Base-by-base conservation (phyloP, 2,329 filamentous ascomycete genomes). In the Stachybotrys elegans region DNA sequence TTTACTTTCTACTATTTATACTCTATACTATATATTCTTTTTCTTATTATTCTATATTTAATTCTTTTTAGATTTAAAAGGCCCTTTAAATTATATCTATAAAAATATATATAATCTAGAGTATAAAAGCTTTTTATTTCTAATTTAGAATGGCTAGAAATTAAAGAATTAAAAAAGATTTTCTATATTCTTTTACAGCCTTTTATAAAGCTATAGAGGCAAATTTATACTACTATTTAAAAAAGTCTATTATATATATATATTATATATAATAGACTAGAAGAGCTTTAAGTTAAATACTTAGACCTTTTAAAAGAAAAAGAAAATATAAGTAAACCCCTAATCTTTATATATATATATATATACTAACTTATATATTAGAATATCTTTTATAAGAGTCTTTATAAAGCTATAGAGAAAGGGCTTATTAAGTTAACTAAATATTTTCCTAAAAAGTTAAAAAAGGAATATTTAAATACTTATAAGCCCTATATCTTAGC, bases 241-340 rank as follows among this genome's bases (percentile, higher is more conserved):
- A n/a, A n/a, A n/a, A n/a, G n/a, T n/a, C n/a, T 36, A 45, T 27
- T 35, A 21, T 22, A 41, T 32, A 41, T 41, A 19, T 39, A 38
- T 38, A 20, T 20, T 6, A 20, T 17, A 17, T 20, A 20, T 17
- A 17, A 17, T 38, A 38, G 11, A 20, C 14, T 20, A 6, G 22
- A 20, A 20, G 22, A 35, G 16, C 17, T 35, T 8, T 11, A n/a
- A 35, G 16, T 16, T 35, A n/a, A 17, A 29, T 9, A 29, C 9
- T 9, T 9, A 9, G 19, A 9, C 14, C 16, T 35, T 35, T n/a
- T 7, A n/a, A 9, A 35, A 35, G 9, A n/a, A 35, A 35, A 16
- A 8, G 7, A 35, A 35, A 19, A n/a, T n/a, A 9, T 11, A 35
- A 35, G 11, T 35, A 35, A 35, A n/a, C 17, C 16, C 8, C 16